Base-by-base conservation (phyloP, 352 stramenopile species). In the Globisporangium spiculum region DNA sequence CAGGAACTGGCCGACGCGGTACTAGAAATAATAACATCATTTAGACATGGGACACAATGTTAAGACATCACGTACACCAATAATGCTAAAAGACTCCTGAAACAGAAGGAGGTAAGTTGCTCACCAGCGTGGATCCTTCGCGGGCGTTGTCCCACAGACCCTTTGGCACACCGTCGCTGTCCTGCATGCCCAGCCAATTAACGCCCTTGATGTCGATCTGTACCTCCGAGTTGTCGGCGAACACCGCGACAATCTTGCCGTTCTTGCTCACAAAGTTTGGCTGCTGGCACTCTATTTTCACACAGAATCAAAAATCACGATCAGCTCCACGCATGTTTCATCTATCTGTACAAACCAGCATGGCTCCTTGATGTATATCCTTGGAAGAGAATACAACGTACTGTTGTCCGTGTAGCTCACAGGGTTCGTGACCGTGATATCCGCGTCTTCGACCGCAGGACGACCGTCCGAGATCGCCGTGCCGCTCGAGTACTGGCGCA, bases 181-280 rank as follows among this genome's bases (percentile, higher is more conserved):
- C 77, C 73, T 96, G 69, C 84, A 94, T 92, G 55, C 88, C 88
- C 44, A 91, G 79, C 88, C 88, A 96, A 76, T 93, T 96, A 58
- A 94, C 74, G 57, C 88, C 88, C 73, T 96, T 96, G 67, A 96
- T 89, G 66, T 91, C 81, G 22, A 96, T 73, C 69, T 89, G 79
- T 44, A 82, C 81, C 36, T 87, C 78, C 32, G 75, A 83, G 57
- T 79, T 82, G 41, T 79, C 74, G 32, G 75, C 75, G 58, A 88
- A 73, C 41, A 83, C 73, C 0, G 86, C 87, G 36, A 83, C 80
- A 63, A 96, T 92, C 60, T 73, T 74, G 44, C 85, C 85, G 50
- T 93, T 85, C 70, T 90, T 91, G 68, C 84, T 94, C 14, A 92
- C 67, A 68, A 84, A 96, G 74, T 96, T 90, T 61, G 87, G 87